Conservation (phyloP, 1,284 basidiomycete genomes). For the Trichosporon asahii region DNA sequence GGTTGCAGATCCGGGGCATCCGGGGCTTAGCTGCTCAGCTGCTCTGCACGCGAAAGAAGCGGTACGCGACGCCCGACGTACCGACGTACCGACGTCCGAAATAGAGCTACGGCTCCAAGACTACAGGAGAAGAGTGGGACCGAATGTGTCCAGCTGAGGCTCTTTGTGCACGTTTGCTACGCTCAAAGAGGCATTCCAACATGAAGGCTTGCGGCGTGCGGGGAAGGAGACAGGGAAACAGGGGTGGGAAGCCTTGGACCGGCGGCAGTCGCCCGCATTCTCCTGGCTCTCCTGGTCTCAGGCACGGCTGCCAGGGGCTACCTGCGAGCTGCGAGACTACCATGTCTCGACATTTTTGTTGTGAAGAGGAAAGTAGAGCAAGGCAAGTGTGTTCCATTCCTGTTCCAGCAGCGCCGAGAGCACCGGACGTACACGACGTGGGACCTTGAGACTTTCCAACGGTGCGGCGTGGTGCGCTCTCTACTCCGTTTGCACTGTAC, state of each 20-base stretch:
- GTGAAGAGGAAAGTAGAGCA: not conserved
- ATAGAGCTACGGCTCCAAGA: not conserved
- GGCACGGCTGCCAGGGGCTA: not conserved
- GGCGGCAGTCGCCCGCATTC: not conserved
- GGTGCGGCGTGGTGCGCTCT: too few species aligned
- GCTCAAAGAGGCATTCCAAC: not conserved
- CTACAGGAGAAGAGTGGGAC: not conserved
- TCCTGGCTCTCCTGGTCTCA: not conserved
- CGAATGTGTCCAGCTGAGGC: not conserved
- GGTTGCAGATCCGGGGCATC: not conserved
- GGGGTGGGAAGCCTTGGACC: not conserved
- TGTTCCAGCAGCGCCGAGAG: not conserved
- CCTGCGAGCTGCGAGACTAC: too few species aligned
- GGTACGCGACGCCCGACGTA: not conserved
- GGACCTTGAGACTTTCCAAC: not conserved
- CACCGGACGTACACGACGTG: not conserved
- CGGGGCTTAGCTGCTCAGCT: not conserved
- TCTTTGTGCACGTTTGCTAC: not conserved
- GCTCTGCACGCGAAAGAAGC: not conserved
- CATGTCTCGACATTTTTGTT: not conserved
- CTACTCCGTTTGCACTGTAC: not conserved
- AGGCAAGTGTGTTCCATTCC: not conserved
- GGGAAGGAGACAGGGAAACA: not conserved
- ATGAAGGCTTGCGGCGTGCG: not conserved
- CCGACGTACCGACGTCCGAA: too few species aligned